Conservation (phyloP, 129 eudicot genomes). For the Solidago caesia region DNA sequence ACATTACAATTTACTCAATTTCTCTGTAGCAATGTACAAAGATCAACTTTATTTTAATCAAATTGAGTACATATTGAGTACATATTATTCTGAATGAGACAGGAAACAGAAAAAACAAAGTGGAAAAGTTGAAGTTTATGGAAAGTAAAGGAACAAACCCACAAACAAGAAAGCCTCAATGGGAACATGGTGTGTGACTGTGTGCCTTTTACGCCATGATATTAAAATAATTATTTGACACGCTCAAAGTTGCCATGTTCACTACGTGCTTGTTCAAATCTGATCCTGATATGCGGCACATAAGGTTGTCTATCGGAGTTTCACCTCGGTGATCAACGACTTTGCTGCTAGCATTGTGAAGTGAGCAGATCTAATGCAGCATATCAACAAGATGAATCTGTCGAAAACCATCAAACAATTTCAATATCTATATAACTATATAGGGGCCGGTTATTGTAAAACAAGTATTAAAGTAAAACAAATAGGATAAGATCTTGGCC, state of each 20-base stretch:
- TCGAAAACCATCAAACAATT: conserved; percentile 13
- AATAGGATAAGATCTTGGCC: no score
- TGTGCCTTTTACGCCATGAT: neutral
- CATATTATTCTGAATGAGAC: conserved; percentile 19
- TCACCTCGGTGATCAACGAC: neutral
- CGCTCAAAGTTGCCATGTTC: neutral
- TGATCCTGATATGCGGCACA: conserved; percentile 4
- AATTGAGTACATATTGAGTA: conserved; percentile 9
- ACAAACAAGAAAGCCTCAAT: neutral
- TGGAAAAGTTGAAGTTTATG: neutral
- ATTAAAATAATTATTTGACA: neutral
- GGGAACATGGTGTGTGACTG: neutral
- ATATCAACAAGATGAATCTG: conserved; percentile 22
- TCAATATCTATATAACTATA: neutral
- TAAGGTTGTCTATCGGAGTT: neutral
- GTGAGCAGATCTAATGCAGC: conserved; percentile 5
- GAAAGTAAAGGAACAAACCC: neutral
- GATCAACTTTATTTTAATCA: conserved; percentile 3
- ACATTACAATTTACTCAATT: neutral
- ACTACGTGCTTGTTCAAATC: neutral
- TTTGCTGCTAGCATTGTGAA: neutral
- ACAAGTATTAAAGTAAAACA: no score
- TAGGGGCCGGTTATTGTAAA: no score
- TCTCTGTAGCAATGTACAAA: conserved; percentile 1
- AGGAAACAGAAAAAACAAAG: neutral